These are phyloP conservation scores for Eutrema heterophyllum DNA, from an alignment of 345 rosid genomes.

Conservation along the genomic window DNA sequence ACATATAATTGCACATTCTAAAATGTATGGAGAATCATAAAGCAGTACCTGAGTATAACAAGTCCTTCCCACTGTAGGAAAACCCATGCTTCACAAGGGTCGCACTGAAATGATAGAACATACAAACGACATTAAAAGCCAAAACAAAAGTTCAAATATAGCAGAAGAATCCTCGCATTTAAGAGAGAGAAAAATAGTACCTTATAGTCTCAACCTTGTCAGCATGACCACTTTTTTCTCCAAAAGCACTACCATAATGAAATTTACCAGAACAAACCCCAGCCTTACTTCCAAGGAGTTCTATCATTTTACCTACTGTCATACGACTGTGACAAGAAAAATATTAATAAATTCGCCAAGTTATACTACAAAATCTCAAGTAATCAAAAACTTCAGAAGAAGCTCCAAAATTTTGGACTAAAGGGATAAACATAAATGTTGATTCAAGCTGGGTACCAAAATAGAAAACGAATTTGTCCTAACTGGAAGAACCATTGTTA, in stretches of 20 bases:
- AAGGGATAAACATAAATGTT: not conserved
- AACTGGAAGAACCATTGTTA: not conserved
- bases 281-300: constrained; percentile 94
- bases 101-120: constrained; percentile 41
- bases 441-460: not conserved
- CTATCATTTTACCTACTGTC: constrained; percentile 99
- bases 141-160: not conserved
- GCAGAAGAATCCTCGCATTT: not conserved
- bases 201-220: constrained; percentile 81
- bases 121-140: not conserved
- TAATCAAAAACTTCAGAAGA: not conserved
- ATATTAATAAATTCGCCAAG: not conserved
- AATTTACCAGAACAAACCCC: constrained; percentile 82
- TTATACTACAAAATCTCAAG: constrained; percentile 1
- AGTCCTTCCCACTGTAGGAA: constrained; percentile 89
- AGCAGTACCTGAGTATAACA: constrained; percentile 75
- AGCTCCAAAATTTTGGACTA: not conserved
- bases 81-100: constrained; percentile 77
- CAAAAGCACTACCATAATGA: constrained; percentile 97
- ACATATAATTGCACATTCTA: not conserved
- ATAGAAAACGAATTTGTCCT: not conserved
- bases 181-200: constrained; percentile 22
- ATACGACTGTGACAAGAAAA: constrained; percentile 62
- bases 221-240: constrained; percentile 94
- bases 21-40: constrained; percentile 4